phyloP scores from a whole-genome alignment of 805 yeast genomes.

The Yamadazyma sp. region DNA sequence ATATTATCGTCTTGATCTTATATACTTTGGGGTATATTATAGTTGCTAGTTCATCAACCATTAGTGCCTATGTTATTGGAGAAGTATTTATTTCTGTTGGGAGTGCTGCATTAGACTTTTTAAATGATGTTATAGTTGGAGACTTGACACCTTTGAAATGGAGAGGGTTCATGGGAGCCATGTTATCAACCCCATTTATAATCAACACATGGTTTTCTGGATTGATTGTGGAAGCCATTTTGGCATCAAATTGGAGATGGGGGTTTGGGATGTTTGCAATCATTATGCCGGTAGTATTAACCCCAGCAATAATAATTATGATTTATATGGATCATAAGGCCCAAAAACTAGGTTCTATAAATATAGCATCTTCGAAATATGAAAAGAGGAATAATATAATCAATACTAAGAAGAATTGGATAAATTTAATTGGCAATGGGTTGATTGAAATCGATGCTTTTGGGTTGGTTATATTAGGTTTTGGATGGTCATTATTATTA shows the following conservation, averaged over 20 bases:
- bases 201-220: slow-evolving; percentile 45
- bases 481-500: slow-evolving; percentile 36
- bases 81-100: slow-evolving; percentile 20
- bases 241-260: slow-evolving; percentile 46
- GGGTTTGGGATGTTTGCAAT: slow-evolving; percentile 51
- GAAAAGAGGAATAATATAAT: background rate
- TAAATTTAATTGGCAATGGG: slow-evolving; percentile 10
- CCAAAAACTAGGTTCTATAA: slow-evolving; percentile 14
- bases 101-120: slow-evolving; percentile 17
- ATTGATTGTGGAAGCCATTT: slow-evolving; percentile 29
- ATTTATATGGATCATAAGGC: slow-evolving; percentile 30
- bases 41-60: slow-evolving; percentile 17
- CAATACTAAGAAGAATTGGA: slow-evolving; percentile 1
- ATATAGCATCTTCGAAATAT: slow-evolving; percentile 3
- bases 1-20: slow-evolving; percentile 15
- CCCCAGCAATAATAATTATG: slow-evolving; percentile 31
- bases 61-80: slow-evolving; percentile 23
- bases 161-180: slow-evolving; percentile 19
- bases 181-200: slow-evolving; percentile 36
- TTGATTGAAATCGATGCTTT: slow-evolving; percentile 36
- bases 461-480: slow-evolving; percentile 36
- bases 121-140: slow-evolving; percentile 19
- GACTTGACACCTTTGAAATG: slow-evolving; percentile 25
- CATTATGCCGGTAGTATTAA: slow-evolving; percentile 39
- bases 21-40: slow-evolving; percentile 21